phyloP scores from a whole-genome alignment of 495 filamentous ascomycete genomes.

The Penicilliopsis zonata region DNA sequence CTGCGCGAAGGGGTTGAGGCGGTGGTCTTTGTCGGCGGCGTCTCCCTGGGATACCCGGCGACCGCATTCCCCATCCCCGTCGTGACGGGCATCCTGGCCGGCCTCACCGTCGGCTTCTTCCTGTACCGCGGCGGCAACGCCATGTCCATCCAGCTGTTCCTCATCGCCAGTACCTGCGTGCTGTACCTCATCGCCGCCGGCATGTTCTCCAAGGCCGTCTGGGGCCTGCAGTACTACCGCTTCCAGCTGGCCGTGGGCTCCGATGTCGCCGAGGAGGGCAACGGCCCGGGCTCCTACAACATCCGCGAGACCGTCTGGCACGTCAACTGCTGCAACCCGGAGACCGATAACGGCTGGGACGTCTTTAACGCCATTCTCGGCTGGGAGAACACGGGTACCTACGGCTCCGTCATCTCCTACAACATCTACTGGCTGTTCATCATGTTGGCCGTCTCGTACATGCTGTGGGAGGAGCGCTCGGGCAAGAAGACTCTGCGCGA shows the following conservation, averaged over 20 bases:
- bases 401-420: conserved; percentile 69
- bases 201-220: conserved; percentile 65
- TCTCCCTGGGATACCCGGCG: conserved; percentile 62
- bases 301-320: conserved; percentile 83
- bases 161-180: conserved; percentile 70
- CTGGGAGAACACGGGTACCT: conserved; percentile 84
- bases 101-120: conserved; percentile 50
- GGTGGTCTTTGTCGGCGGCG: conserved; percentile 71
- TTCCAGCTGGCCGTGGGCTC: conserved; percentile 60
- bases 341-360: conserved; percentile 67
- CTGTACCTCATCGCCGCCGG: conserved; percentile 81
- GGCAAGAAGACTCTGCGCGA: background rate
- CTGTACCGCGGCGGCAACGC: conserved; percentile 61
- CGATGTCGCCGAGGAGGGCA: conserved; percentile 62
- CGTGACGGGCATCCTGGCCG: conserved; percentile 52
- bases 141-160: conserved; percentile 62
- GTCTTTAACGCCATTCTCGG: conserved; percentile 74
- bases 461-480: conserved; percentile 51
- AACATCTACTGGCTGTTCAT: conserved; percentile 75
- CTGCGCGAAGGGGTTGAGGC: conserved; percentile 74
- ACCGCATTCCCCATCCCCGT: conserved; percentile 64
- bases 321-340: conserved; percentile 76
- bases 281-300: conserved; percentile 79
- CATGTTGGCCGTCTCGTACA: conserved; percentile 44
- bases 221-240: conserved; percentile 52